Base-by-base conservation (phyloP, 371 early-diverging fungal species). In the Mucor lusitanicus region DNA sequence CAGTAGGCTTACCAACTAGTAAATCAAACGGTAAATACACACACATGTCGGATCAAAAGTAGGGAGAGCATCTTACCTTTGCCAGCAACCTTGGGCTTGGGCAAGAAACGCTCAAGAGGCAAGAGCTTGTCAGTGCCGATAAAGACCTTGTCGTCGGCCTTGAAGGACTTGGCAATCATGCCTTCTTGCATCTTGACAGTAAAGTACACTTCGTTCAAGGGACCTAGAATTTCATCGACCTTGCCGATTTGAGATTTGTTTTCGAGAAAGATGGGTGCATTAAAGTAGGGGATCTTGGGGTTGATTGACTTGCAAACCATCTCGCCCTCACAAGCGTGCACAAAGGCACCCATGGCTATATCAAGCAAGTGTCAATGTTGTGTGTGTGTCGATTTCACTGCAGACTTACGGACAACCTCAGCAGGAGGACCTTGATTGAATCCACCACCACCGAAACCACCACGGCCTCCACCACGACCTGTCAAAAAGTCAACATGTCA, bases 141-240 rank as follows among this genome's bases (percentile, higher is more conserved):
- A 69, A 83, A 99, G 48, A 99, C 96, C 78, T 92, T 94, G 75
- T 95, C 96, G 40, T 91, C 84, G 30, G 76, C 64, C 81, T 97
- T 94, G 88, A 97, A 99, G 28, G 94, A 93, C 21, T 90, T 88
- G 13, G 98, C 97, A 30, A 94, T 88, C 71, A 98, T 90, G 64
- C 97, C 97, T 59, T 96, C 96, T 75, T 92, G 90, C 67, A 96
- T 87, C 88, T 97, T 97, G 65, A 99, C 96, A 30, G 98, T 97
- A 76, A 99, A 97, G 77, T 88, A 95, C 28, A 98, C 94, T 79
- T 99, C 96, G 82, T 96, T 97, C 79, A 99, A 87, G 48, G 97
- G 97, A 46, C 99, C 99, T 32, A 99, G 88, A 68, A 99, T 98
- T 83, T 99, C 99, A 71, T 99, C 99, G n/a, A 99, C 97, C 76